Percentiles rank a stretch among this genome's conserved stretches.
Evolutionary conservation across 2,329 filamentous ascomycete species (phyloP).

Genomic region (Bertia moriformis): DNA sequence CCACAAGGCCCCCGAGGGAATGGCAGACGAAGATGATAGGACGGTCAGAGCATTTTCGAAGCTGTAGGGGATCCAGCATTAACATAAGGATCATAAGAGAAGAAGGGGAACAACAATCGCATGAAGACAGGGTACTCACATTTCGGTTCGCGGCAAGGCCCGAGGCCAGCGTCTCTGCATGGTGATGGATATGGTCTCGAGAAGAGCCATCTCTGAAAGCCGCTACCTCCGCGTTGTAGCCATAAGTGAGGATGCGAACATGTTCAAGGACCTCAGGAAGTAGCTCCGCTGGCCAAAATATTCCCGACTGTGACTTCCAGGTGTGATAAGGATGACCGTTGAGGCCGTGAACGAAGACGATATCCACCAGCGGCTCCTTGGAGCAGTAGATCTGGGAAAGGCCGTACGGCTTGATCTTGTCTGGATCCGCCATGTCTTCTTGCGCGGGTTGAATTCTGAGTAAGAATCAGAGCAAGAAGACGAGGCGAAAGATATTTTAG

Average conservation of each 20-base stretch:
- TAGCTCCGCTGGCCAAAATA: conserved; percentile 58
- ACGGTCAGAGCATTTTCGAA: conserved; percentile 35
- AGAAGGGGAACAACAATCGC: conserved; percentile 1
- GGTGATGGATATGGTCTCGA: conserved; percentile 55
- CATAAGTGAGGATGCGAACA: conserved; percentile 56
- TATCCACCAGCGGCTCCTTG: neutral
- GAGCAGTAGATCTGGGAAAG: neutral
- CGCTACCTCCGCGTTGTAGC: conserved; percentile 55
- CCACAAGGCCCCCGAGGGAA: conserved; percentile 58
- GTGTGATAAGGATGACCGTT: conserved; percentile 27
- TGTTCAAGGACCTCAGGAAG: conserved; percentile 43
- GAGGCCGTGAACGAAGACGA: neutral
- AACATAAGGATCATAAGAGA: too few species aligned
- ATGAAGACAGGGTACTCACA: conserved; percentile 1
- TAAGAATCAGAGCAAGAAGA: too few species aligned
- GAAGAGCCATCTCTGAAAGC: conserved; percentile 35
- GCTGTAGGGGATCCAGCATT: conserved; percentile 19
- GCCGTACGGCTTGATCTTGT: neutral
- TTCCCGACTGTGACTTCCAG: conserved; percentile 34
- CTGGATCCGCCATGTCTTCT: too few species aligned
- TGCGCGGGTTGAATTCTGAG: too few species aligned
- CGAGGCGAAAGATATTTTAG: too few species aligned
- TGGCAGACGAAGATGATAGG: conserved; percentile 68
- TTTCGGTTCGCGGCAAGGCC: conserved; percentile 49
- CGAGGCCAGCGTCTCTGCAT: conserved; percentile 54